Conservation (phyloP, 2,329 filamentous ascomycete genomes). For the Microcera coccophila region DNA sequence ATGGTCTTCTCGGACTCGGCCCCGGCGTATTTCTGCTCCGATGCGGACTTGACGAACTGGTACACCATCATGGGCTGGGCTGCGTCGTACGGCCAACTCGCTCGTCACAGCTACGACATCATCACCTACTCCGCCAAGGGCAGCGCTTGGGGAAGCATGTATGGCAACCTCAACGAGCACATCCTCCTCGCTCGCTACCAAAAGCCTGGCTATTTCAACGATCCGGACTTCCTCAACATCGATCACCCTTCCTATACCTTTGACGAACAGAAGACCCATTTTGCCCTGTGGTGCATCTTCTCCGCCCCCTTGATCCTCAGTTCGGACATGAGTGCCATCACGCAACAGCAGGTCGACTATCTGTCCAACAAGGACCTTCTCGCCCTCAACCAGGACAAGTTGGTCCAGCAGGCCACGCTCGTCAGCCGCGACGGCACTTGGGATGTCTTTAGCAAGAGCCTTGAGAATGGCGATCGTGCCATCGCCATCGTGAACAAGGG, state of each 20-base stretch:
- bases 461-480: slow-evolving; percentile 45
- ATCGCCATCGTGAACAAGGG: slow-evolving; percentile 46
- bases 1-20: slow-evolving; percentile 45
- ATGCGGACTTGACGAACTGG: slow-evolving; percentile 39
- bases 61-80: slow-evolving; percentile 44
- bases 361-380: slow-evolving; percentile 41
- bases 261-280: slow-evolving; percentile 35
- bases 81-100: slow-evolving; percentile 38
- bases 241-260: slow-evolving; percentile 33
- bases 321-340: slow-evolving; percentile 37
- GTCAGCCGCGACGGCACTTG: slow-evolving; percentile 41
- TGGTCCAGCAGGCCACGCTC: slow-evolving; percentile 44
- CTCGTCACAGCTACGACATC: slow-evolving; percentile 42
- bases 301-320: slow-evolving; percentile 36
- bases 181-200: slow-evolving; percentile 40
- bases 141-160: slow-evolving; percentile 45
- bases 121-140: slow-evolving; percentile 28
- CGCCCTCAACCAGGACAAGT: slow-evolving; percentile 39
- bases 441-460: slow-evolving; percentile 44
- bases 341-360: slow-evolving; percentile 31
- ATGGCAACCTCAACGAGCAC: slow-evolving; percentile 45
- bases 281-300: slow-evolving; percentile 35
- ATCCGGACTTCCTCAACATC: slow-evolving; percentile 37
- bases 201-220: slow-evolving; percentile 35
- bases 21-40: slow-evolving; percentile 40